phyloP scores from a whole-genome alignment of 2,329 filamentous ascomycete genomes.

The Diplodia seriata region DNA sequence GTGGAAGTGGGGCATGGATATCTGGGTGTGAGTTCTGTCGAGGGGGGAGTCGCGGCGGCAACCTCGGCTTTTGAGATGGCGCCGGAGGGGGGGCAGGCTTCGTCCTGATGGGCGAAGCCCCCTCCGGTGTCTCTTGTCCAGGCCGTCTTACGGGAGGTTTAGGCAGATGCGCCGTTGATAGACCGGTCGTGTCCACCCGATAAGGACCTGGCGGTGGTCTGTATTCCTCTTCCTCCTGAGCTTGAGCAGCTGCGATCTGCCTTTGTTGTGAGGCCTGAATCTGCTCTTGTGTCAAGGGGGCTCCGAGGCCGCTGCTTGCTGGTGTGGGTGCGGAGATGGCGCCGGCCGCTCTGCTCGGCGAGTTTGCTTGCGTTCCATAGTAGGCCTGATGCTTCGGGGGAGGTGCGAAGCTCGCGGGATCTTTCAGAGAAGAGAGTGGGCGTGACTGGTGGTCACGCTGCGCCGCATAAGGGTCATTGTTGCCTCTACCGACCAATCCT shows the following conservation, averaged over 20 bases:
- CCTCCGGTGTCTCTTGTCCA: conserved; percentile 38
- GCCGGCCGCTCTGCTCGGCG: conserved; percentile 21
- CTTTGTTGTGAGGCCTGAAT: conserved; percentile 46
- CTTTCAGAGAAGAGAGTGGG: conserved; percentile 74
- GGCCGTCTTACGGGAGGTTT: conserved; percentile 68
- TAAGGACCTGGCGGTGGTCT: conserved; percentile 68
- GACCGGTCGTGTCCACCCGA: conserved; percentile 71
- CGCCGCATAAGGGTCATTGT: conserved; percentile 50
- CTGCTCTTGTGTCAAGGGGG: conserved; percentile 51
- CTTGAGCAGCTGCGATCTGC: conserved; percentile 46
- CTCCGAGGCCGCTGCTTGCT: conserved; percentile 42
- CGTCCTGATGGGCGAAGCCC: conserved; percentile 44
- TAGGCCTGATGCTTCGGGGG: conserved; percentile 69
- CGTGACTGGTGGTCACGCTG: conserved; percentile 60
- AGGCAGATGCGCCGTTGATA: conserved; percentile 72
- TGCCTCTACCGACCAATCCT: conserved; percentile 65
- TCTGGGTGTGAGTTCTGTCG: conserved; percentile 64
- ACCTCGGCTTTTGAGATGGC: conserved; percentile 15
- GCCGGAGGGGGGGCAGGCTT: conserved; percentile 57
- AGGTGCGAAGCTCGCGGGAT: conserved; percentile 79
- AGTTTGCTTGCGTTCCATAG: conserved; percentile 19
- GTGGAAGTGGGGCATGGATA: conserved; percentile 54
- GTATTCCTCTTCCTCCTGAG: conserved; percentile 45
- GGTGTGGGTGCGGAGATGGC: conserved; percentile 11
- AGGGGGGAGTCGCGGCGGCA: conserved; percentile 74